Evolutionary conservation across 306 rosid species (phyloP), one percentile per base, ranked within the genome.

Genomic region (Comarum palustre): DNA sequence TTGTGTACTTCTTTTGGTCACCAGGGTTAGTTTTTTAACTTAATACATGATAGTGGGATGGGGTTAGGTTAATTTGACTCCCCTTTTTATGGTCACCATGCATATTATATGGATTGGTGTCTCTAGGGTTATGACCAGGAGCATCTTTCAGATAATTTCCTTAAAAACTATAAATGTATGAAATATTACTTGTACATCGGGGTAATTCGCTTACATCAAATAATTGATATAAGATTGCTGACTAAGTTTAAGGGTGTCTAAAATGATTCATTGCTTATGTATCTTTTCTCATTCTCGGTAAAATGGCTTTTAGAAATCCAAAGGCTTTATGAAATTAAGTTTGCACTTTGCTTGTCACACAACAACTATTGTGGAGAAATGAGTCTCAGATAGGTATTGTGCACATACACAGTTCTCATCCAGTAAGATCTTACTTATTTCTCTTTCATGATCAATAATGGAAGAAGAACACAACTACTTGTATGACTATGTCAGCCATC

Each of bases 41-140:
- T 46, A 2, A n/a, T 3, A 9, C 20, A 60, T 36, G 16, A 34
- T 52, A 36, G 64, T 38, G 51, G 65, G 65, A 52, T 71, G 51
- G 65, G 52, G 0, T 8, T 20, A 3, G 32, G 38, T 31, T 69
- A 19, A 10, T n/a, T 38, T 70, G 59, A 13, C 22, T 12, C 43
- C 15, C 29, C 19, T 22, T 63, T 36, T 8, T 9, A 25, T 46
- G 15, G 42, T 19, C 38, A 36, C 25, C 38, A 4, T 34, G 5
- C 74, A 52, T 36, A 22, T 36, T 70, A 5, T 36, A 27, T 54
- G 51, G 74, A 54, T 54, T 54, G 24, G 47, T 70, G 39, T 71
- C 58, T 2, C 22, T 69, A 69, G 2, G 10, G 22, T 2, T 69
- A 34, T 34, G 61, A 1, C 20, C 7, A 29, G 1, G 15, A 7